These are phyloP conservation scores for Neonothopanus nambi DNA, from an alignment of 1,284 basidiomycete species.

Conservation along the genomic window DNA sequence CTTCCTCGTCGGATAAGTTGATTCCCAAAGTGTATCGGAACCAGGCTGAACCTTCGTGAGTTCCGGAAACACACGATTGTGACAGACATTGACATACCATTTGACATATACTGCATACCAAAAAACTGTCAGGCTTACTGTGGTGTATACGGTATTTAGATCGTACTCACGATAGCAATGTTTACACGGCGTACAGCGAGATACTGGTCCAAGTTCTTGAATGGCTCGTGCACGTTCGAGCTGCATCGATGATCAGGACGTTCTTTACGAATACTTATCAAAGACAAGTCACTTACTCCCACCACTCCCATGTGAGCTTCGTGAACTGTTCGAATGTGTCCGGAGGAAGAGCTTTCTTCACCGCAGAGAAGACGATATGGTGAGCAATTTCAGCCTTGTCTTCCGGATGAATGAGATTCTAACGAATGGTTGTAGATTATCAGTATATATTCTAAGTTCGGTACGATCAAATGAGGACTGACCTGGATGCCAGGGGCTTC, in stretches of 20 bases:
- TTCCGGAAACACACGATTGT: not conserved
- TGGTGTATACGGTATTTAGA: not conserved
- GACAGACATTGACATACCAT: not conserved
- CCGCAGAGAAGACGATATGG: constrained; percentile 16
- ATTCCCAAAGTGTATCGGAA: constrained; percentile 18
- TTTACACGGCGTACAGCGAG: constrained; percentile 10
- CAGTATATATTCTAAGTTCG: not conserved
- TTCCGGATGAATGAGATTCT: constrained; percentile 13
- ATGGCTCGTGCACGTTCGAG: constrained; percentile 9
- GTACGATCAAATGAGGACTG: not conserved
- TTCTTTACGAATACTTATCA: not conserved
- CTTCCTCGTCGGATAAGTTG: constrained; percentile 18
- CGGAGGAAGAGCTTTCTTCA: constrained; percentile 14
- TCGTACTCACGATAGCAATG: constrained; percentile 8
- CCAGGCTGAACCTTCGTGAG: constrained; percentile 6
- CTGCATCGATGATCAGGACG: not conserved
- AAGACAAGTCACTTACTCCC: constrained; percentile 8
- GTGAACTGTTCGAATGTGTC: constrained; percentile 15
- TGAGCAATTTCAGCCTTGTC: constrained; percentile 17
- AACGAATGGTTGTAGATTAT: not conserved
- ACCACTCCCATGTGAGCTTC: constrained; percentile 16
- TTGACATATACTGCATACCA: constrained; percentile 11
- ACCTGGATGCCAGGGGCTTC: constrained; percentile 14
- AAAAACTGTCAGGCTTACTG: not conserved
- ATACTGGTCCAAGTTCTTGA: constrained; percentile 11